Evolutionary conservation across 2,329 filamentous ascomycete genomes (phyloP), one percentile per base, ranked within the genome.

Genomic region (Pseudodiploospora longispora): DNA sequence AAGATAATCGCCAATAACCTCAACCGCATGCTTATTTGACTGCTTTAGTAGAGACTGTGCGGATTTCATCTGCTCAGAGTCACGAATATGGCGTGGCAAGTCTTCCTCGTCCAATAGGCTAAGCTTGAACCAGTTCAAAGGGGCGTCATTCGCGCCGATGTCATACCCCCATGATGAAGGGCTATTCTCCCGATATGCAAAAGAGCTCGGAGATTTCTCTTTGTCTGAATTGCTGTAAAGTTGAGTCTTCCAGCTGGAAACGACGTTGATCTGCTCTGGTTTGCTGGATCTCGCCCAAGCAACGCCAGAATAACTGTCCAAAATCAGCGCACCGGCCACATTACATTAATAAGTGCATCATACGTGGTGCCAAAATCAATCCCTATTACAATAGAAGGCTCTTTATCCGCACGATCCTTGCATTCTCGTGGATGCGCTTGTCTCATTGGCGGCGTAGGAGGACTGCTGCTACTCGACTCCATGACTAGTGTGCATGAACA

Each of bases 361-460:
- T 47, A 70, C 55, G 69, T 74, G 0, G 71, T 74, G 1, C 69
- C 70, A 38, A 74, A 72, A 34, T 73, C 70, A 6, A 74, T 60
- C 0, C 69, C 65, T 3, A 71, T 50, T 12, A 68, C 49, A 2
- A 70, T 53, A 0, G n/a, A 31, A 6, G 47, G 35, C 34, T 31
- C 36, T 9, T 9, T n/a, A 4, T 12, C 30, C 4, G 19, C 27
- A 2, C 10, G 27, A 10, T 38, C 19, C 3, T 19, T 19, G 19
- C 19, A 19, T 3, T 19, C 19, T 19, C 19, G 19, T 9, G n/a
- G 32, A 34, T 34, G 32, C 32, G 9, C 9, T 34, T 10, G 32
- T 10, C n/a, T 10, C n/a, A 19, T 19, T 19, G 19, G 19, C 19
- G 19, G 19, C 19, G 19, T 19, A 19, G 19, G 19, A 19, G 19